Base-by-base conservation (phyloP, 2,329 filamentous ascomycete genomes). In the Periconia macrospinosa region DNA sequence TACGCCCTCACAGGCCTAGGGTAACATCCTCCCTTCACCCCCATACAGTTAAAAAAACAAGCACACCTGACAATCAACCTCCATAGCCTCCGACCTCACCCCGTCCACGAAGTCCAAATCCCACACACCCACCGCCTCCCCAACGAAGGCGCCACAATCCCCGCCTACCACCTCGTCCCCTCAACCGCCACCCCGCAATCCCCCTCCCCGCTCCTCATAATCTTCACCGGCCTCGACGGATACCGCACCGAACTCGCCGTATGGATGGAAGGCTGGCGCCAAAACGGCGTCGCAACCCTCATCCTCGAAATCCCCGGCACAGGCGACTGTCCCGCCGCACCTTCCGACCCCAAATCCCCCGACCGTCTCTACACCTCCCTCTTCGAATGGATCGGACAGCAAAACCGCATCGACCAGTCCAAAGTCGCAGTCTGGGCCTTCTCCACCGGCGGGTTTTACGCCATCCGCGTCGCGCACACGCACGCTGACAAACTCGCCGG, bases 101-200 rank as follows among this genome's bases (percentile, higher is more conserved):
- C 86, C 0, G 78, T 91, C 2, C 60, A 76, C 7, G 88, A 91
- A 67, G 78, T 89, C 3, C 48, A 73, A 3, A 83, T 92, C 47
- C 83, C 85, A 7, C 85, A 89, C 71, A 75, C 67, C 5, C 78
- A 83, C 58, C 76, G 75, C 35, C 61, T 76, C 13, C 74, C 75
- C 0, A 68, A 67, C 17, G 87, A 90, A 59, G 79, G 83, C 45
- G 67, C 75, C 1, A 52, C 67, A 0, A 86, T 91, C 49, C 86
- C 87, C 1, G 79, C 86, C 14, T 90, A 89, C 68, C 79, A 89
- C 56, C 83, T 88, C 7, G 63, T 86, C 0, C 87, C 88, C 0
- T 70, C 75, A 1, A 62, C 70, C 10, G 78, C 79, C 0, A 70
- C 70, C 0, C 67, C 69, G 0, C 61, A 71, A 2, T 74, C 74